Evolutionary conservation across 2,329 filamentous ascomycete genomes (phyloP), one percentile per base, ranked within the genome.

Genomic region (Xylaria sp.): DNA sequence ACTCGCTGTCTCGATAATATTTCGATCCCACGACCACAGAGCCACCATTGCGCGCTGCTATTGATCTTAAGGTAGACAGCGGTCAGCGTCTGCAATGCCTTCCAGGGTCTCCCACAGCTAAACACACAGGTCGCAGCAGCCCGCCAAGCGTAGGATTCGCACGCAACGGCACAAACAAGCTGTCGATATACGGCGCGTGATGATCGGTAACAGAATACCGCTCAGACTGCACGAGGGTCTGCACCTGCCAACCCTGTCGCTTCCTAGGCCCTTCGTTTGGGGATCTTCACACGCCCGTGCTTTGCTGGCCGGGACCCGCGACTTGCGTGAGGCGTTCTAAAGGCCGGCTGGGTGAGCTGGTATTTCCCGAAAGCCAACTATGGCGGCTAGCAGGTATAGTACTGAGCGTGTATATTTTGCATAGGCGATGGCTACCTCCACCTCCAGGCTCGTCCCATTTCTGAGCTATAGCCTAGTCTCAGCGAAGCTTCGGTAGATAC

Each of bases 271-370:
- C 75, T 75, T 55, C 21, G 57, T 42, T 71, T 61, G 74, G 79
- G 79, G 45, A 74, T 60, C 14, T 74, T 74, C 11, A 79, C 80
- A 77, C 17, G 78, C 76, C 71, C 80, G 79, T 1, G 77, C 76
- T 64, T 82, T 79, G 24, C 71, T 71, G 3, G 78, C 70, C 1
- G 79, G 77, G 34, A 8, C 80, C 80, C 9, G 74, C 59, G 7
- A 75, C 68, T 67, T 81, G 78, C 47, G 76, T 57, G 36, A 76
- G 75, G 9, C 80, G 78, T 78, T 78, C 70, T 78, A 80, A 2
- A 81, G 71, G 39, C 80, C 77, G 9, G 78, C 71, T 4, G 72
- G 67, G 48, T 75, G 59, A 2, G 72, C 57, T 0, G 75, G 73
- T 3, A 71, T 75, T 0, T 72, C 71, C 6, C 61, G 34, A 19